Evolutionary conservation across 2,329 filamentous ascomycete species (phyloP), one percentile per base, ranked within the genome.

Genomic region (Colletotrichum truncatum): DNA sequence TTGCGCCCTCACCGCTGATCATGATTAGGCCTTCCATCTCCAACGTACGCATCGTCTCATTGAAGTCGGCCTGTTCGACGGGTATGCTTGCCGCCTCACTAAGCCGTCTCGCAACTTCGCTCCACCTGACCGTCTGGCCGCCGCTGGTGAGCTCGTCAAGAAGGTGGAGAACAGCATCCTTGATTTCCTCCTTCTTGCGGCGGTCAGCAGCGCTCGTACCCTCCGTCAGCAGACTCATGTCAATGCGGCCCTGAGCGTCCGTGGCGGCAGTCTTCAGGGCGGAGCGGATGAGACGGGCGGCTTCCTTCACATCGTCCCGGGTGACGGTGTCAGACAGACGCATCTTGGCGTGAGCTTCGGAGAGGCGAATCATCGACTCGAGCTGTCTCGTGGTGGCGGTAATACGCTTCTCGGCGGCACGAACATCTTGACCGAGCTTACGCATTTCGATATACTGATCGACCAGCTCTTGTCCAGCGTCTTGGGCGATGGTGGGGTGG

Each of bases 311-410:
- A 73, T 99, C 97, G 51, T 87, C 86, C 26, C 86, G 88, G 0
- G 92, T 94, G 41, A 99, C 96, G 12, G 84, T 87, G 3, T 84
- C 77, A 0, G 91, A 88, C 5, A 99, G 87, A 4, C 96, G 92
- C 97, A 99, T 99, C 79, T 98, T 98, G 52, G 96, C 97, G 78
- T 99, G 97, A 0, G 94, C 96, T 82, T 99, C 96, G 1, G 94
- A 83, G 3, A 99, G 91, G 67, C 96, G 95, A 75, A 99, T 98
- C 97, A 99, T 99, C 46, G 92, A 96, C 81, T 99, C 97, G 6
- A 99, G 86, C 80, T 99, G 96, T 75, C 96, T 89, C 1, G 97
- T 99, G 3, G 96, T 99, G 39, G 96, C 96, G 0, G 96, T 99
- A 81, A 99, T 99, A 70, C 96, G 93, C 78, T 97, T 95, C 79